Conservation (phyloP, 352 stramenopile genomes). For the Pseudoperonospora humuli region DNA sequence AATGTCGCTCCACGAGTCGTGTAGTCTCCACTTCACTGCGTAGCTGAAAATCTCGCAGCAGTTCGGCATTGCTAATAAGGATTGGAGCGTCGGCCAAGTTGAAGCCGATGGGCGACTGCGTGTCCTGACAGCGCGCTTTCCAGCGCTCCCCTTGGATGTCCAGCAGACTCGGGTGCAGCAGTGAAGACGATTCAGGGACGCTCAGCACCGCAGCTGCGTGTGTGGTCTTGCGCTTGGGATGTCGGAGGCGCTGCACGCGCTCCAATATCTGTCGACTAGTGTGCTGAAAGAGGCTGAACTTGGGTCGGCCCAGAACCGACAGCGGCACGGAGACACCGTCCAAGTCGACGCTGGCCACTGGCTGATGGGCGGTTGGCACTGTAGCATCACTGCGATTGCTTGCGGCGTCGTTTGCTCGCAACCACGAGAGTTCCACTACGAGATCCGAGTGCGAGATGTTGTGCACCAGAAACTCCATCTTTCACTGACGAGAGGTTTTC, state of each 20-base stretch:
- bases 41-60: slow-evolving; percentile 61
- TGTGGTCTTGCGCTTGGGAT: slow-evolving; percentile 6
- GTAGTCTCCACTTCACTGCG: slow-evolving; percentile 48
- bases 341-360: slow-evolving; percentile 8
- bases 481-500: slow-evolving; percentile 6
- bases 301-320: slow-evolving; percentile 66
- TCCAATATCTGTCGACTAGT: slow-evolving; percentile 68
- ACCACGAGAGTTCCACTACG: slow-evolving; percentile 85
- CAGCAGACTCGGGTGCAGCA: slow-evolving; percentile 61
- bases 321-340: slow-evolving; percentile 28
- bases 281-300: slow-evolving; percentile 86
- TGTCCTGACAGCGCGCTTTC: slow-evolving; percentile 49
- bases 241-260: slow-evolving; percentile 41
- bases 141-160: slow-evolving; percentile 45
- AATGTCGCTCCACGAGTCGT: slow-evolving; percentile 55
- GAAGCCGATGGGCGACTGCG: slow-evolving; percentile 73
- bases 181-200: slow-evolving; percentile 25
- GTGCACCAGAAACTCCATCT: slow-evolving; percentile 93
- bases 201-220: slow-evolving; percentile 16
- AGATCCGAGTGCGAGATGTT: slow-evolving; percentile 96
- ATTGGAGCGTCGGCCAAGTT: slow-evolving; percentile 53
- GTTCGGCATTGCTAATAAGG: slow-evolving; percentile 25
- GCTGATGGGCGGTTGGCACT: slow-evolving; percentile 1
- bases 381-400: slow-evolving; percentile 11
- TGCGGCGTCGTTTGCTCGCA: slow-evolving; percentile 28